Evolutionary conservation across 495 filamentous ascomycete species (phyloP).

Genomic region (Articulospora tetracladia): DNA sequence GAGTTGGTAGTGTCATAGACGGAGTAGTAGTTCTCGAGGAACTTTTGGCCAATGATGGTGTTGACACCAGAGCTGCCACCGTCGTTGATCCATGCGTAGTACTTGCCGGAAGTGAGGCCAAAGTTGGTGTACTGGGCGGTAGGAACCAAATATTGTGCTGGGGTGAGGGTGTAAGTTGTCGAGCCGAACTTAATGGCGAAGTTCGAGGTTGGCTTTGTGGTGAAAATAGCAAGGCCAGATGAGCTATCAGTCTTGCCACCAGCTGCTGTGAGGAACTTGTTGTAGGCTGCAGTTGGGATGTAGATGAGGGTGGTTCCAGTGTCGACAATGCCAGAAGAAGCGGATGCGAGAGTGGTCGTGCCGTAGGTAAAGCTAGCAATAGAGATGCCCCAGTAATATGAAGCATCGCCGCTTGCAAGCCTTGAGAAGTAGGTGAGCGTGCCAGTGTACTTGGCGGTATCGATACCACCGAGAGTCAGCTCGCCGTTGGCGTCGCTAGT

Average conservation of each 20-base stretch:
- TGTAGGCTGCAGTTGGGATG: constrained; percentile 14
- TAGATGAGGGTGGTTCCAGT: constrained; percentile 17
- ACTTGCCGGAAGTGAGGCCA: constrained; percentile 11
- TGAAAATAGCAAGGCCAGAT: constrained; percentile 14
- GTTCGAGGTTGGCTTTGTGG: constrained; percentile 14
- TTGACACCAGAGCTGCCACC: constrained; percentile 17
- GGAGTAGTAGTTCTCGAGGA: constrained; percentile 15
- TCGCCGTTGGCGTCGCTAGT: constrained; percentile 19
- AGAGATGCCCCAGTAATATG: constrained; percentile 14
- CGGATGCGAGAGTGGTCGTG: constrained; percentile 6
- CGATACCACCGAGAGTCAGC: constrained; percentile 32
- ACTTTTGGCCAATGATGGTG: constrained; percentile 19
- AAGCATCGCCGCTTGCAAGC: constrained; percentile 14
- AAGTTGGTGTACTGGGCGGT: constrained; percentile 14
- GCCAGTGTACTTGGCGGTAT: constrained; percentile 24
- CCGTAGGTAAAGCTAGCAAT: constrained; percentile 17
- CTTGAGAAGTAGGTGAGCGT: constrained; percentile 17
- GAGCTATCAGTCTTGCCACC: constrained; percentile 15
- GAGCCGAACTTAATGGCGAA: constrained; percentile 18
- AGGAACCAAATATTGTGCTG: constrained; percentile 13
- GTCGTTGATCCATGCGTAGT: constrained; percentile 17
- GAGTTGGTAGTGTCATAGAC: constrained; percentile 17
- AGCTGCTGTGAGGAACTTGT: constrained; percentile 15
- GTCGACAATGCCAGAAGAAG: constrained; percentile 16
- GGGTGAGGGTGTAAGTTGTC: constrained; percentile 16